These are phyloP conservation scores for Mycosphaerella sp. DNA, from an alignment of 2,329 filamentous ascomycete genomes.

Conservation along the genomic window DNA sequence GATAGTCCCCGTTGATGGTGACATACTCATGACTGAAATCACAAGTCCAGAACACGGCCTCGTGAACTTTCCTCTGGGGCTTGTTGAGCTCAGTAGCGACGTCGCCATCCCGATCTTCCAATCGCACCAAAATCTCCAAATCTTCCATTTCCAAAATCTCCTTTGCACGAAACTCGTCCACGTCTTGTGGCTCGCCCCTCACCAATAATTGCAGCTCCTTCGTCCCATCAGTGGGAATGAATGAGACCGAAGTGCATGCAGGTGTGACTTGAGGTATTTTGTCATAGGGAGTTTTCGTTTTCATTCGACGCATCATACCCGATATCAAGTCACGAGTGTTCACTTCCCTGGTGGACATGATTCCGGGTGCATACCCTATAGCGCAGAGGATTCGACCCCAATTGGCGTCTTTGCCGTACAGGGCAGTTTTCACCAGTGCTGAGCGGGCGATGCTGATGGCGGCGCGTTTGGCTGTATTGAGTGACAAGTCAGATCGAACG, in stretches of 20 bases:
- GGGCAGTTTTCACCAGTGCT: conserved; percentile 90
- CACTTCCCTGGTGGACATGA: conserved; percentile 35
- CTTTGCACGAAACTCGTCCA: conserved; percentile 69
- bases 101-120: conserved; percentile 53
- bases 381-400: conserved; percentile 97
- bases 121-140: conserved; percentile 66
- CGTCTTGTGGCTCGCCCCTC: conserved; percentile 69
- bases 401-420: conserved; percentile 96
- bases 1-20: conserved; percentile 62
- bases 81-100: no score
- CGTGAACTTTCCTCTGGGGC: conserved; percentile 24
- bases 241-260: conserved; percentile 68
- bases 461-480: conserved; percentile 60
- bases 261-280: conserved; percentile 52
- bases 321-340: not conserved
- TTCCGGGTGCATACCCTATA: conserved; percentile 70
- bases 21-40: conserved; percentile 81
- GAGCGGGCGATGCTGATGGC: conserved; percentile 85
- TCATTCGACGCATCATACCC: not conserved
- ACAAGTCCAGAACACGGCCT: conserved; percentile 75
- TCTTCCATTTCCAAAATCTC: conserved; percentile 74
- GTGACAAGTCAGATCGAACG: conserved; percentile 42
- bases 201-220: conserved; percentile 69
- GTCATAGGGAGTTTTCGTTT: not conserved
- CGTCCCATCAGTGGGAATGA: conserved; percentile 70